Percentiles rank a stretch among this genome's conserved stretches.
Evolutionary conservation across 441 rosid species (phyloP).

Genomic region (Macaranga tanarius): DNA sequence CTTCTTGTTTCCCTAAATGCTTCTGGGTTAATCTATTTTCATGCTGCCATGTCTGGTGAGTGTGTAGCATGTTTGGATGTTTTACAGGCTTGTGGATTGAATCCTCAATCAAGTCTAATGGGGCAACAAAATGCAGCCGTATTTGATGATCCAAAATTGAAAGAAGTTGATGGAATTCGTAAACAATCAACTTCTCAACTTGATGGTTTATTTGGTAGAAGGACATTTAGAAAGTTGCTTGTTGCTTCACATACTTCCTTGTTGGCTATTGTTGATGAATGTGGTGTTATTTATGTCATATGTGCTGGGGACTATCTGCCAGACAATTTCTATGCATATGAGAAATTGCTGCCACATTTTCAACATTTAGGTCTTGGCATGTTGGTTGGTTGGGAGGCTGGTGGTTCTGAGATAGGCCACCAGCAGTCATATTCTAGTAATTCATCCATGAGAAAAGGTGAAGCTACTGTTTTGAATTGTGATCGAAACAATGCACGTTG

Average conservation of each 20-base stretch:
- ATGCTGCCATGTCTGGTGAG: conserved; percentile 65
- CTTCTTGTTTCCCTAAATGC: conserved; percentile 84
- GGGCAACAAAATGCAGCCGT: conserved; percentile 32
- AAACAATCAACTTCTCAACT: conserved; percentile 30
- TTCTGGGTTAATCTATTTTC: conserved; percentile 63
- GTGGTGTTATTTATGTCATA: conserved; percentile 62
- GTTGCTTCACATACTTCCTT: conserved; percentile 70
- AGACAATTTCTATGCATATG: conserved; percentile 34
- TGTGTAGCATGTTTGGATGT: conserved; percentile 62
- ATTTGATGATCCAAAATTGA: conserved; percentile 34
- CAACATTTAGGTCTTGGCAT: conserved; percentile 60
- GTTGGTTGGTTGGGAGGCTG: conserved; percentile 73
- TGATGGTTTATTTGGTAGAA: conserved; percentile 35
- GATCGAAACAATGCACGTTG: conserved; percentile 32
- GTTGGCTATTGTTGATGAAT: conserved; percentile 78
- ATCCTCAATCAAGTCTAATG: conserved; percentile 33
- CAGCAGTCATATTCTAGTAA: conserved; percentile 37
- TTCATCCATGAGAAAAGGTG: conserved; percentile 30
- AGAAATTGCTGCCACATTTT: conserved; percentile 50
- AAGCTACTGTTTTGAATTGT: conserved; percentile 30
- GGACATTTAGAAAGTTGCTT: conserved; percentile 73
- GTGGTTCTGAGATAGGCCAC: conserved; percentile 65
- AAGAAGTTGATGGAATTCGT: conserved; percentile 34
- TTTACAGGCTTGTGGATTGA: conserved; percentile 48
- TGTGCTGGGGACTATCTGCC: conserved; percentile 53